phyloP scores from a whole-genome alignment of 208 protist species.

The Acanthamoeba lenticulata region DNA sequence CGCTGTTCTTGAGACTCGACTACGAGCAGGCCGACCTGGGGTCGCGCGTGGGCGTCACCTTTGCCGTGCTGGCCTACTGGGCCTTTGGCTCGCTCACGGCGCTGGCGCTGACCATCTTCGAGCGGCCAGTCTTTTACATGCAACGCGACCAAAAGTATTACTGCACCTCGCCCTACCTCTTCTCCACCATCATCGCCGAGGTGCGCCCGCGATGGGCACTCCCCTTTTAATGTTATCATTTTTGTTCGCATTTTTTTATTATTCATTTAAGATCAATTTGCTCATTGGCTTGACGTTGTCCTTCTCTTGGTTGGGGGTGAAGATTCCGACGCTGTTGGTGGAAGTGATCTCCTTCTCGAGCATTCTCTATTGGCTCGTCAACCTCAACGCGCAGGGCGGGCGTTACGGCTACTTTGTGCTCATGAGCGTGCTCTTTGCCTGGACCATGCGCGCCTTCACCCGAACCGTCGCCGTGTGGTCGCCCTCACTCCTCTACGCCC shows the following conservation, averaged over 20 bases:
- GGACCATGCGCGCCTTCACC: neutral
- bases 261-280: too few relatives aligned
- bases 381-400: neutral
- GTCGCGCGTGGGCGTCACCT: neutral
- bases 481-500: slow-evolving; percentile 28
- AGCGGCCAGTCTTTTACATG: slow-evolving; percentile 64
- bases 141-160: slow-evolving; percentile 61
- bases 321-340: neutral
- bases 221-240: too few relatives aligned
- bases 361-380: slow-evolving; percentile 37
- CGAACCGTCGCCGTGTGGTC: slow-evolving; percentile 11
- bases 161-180: slow-evolving; percentile 40
- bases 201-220: too few relatives aligned
- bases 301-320: neutral
- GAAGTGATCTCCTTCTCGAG: neutral
- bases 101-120: neutral
- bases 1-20: slow-evolving; percentile 51
- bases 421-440: neutral
- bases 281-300: too few relatives aligned
- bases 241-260: too few relatives aligned
- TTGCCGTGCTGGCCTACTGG: slow-evolving; percentile 23
- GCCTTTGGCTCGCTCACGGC: slow-evolving; percentile 7
- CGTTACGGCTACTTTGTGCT: slow-evolving; percentile 33
- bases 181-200: slow-evolving; percentile 33
- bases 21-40: neutral